phyloP scores from a whole-genome alignment of 306 rosid species.

The Pyrus betulifolia region DNA sequence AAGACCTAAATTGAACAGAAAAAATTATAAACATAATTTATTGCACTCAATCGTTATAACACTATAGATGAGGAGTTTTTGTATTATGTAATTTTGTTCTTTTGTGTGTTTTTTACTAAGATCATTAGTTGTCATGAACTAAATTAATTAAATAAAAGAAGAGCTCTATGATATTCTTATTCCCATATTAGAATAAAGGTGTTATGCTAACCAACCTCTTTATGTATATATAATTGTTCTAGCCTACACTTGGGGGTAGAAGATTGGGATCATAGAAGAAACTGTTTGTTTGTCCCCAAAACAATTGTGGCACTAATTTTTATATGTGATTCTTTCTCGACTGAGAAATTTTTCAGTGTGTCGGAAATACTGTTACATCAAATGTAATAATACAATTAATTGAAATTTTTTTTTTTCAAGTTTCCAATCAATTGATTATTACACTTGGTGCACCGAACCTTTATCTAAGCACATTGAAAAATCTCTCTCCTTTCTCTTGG shows the following conservation, averaged over 20 bases:
- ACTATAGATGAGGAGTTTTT: not conserved
- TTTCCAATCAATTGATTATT: no score
- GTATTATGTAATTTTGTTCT: not conserved
- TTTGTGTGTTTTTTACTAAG: no score
- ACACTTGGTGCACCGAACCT: no score
- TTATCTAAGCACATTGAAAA: no score
- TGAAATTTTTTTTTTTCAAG: no score
- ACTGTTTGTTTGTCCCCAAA: not conserved
- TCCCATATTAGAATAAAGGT: not conserved
- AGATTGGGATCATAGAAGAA: constrained; percentile 3
- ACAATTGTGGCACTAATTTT: not conserved
- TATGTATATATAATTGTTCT: not conserved
- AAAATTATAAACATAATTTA: no score
- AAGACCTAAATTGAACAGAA: not conserved
- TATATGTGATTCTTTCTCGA: not conserved
- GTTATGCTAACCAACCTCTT: not conserved
- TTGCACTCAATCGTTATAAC: not conserved
- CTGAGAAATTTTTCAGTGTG: no score
- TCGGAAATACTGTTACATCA: no score
- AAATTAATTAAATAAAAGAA: not conserved
- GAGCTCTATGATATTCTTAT: not conserved
- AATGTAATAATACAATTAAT: no score
- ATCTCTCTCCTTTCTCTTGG: not conserved
- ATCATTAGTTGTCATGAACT: not conserved
- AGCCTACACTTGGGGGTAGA: not conserved